These are phyloP conservation scores for Mycena sanguinolenta DNA, from an alignment of 768 basidiomycete genomes.

Conservation along the genomic window DNA sequence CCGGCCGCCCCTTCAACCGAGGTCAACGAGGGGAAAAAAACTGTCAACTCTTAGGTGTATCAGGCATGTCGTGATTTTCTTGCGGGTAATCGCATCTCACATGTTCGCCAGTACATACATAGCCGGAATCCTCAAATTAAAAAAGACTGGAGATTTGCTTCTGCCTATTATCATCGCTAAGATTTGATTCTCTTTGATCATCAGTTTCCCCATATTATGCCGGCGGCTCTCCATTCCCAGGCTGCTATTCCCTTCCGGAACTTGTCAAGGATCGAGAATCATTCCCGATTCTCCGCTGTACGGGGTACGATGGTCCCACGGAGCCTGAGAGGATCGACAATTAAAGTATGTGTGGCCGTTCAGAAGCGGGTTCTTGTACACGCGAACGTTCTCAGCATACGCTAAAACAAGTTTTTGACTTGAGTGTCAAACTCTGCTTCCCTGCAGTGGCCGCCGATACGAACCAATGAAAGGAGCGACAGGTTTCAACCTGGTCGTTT, in stretches of 20 bases:
- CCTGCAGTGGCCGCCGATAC: not conserved
- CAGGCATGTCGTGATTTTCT: not conserved
- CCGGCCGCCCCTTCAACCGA: not conserved
- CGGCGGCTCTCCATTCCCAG: conserved; percentile 14
- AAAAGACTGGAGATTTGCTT: not conserved
- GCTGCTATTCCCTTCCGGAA: conserved; percentile 20
- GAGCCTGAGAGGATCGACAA: conserved; percentile 35
- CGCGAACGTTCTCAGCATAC: not conserved
- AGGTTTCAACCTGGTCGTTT: not conserved
- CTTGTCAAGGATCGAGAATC: conserved; percentile 1
- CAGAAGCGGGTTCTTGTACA: conserved; percentile 15
- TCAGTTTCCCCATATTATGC: not conserved
- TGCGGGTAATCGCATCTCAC: not conserved
- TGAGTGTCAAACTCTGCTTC: not conserved
- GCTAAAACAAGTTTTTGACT: not conserved
- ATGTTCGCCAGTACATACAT: not conserved
- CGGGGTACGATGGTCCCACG: conserved; percentile 25
- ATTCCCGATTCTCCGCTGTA: conserved; percentile 1
- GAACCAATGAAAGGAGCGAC: not conserved
- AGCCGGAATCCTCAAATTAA: not conserved
- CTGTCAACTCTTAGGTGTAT: not conserved
- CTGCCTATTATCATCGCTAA: conserved; percentile 9
- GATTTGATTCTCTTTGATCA: conserved; percentile 25
- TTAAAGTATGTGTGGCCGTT: not conserved
- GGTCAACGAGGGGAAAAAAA: not conserved